Conservation (phyloP, 2,329 filamentous ascomycete species). For the Amauroascus verrucosus region DNA sequence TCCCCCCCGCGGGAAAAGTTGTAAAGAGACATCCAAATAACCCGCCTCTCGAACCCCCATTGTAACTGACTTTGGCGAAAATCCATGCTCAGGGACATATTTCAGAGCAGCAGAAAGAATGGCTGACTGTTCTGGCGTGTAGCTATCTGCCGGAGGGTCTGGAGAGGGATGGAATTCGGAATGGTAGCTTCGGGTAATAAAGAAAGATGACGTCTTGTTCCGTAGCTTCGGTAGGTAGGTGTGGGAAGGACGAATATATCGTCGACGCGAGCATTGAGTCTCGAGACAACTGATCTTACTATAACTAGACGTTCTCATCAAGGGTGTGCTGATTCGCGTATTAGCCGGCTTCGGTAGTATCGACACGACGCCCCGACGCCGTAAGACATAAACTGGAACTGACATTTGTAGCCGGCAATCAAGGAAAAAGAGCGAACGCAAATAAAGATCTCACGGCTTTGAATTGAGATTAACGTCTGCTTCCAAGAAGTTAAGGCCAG, state of each 20-base stretch:
- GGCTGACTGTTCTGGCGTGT: conserved; percentile 53
- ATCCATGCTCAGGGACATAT: conserved; percentile 73
- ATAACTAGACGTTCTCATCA: background rate
- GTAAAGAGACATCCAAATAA: conserved; percentile 76
- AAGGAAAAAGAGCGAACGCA: too few relatives aligned
- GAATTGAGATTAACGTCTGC: too few relatives aligned
- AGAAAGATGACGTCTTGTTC: background rate
- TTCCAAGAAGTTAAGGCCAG: too few relatives aligned
- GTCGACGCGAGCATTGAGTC: background rate
- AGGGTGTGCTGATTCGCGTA: background rate
- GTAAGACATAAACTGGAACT: background rate
- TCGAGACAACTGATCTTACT: background rate
- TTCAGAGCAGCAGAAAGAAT: conserved; percentile 73
- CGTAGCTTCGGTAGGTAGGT: background rate
- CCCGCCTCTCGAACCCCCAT: conserved; percentile 74
- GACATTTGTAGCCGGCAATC: too few relatives aligned
- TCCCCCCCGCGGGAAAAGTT: conserved; percentile 68
- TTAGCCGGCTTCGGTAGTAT: background rate
- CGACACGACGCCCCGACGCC: background rate
- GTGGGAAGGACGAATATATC: background rate
- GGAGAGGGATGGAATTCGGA: conserved; percentile 58
- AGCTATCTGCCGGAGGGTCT: conserved; percentile 46
- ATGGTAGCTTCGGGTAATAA: conserved; percentile 48
- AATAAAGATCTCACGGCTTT: too few relatives aligned
- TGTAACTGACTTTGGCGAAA: conserved; percentile 61